A percentile compares a stretch with the other conserved stretches of the same genome.
Conservation (phyloP, 805 yeast genomes). For the Spathaspora arborariae region DNA sequence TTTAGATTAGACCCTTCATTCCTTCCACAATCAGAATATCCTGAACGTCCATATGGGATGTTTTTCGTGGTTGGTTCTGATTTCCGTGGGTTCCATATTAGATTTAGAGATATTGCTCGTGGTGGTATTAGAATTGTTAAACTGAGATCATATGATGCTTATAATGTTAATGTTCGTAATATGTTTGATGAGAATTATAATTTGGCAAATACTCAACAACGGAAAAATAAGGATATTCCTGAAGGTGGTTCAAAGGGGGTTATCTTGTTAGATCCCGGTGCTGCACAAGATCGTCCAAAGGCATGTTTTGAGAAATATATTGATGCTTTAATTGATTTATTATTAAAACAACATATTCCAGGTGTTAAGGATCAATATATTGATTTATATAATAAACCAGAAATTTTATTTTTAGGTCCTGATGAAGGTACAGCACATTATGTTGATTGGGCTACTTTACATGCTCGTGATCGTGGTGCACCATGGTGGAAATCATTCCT, state of each 20-base stretch:
- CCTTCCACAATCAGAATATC: constrained; percentile 82
- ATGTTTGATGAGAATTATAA: constrained; percentile 96
- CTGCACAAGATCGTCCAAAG: constrained; percentile 73
- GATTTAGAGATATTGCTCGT: constrained; percentile 95
- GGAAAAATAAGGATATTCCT: constrained; percentile 96
- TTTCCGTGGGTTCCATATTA: constrained; percentile 94
- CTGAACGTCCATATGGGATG: constrained; percentile 91
- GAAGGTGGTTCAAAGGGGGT: constrained; percentile 99
- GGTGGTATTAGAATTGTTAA: constrained; percentile 97
- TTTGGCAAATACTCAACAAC: constrained; percentile 92
- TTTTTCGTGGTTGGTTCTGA: constrained; percentile 94
- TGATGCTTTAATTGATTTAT: constrained; percentile 83
- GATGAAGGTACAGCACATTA: constrained; percentile 97
- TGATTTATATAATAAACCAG: constrained; percentile 78
- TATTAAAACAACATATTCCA: constrained; percentile 61
- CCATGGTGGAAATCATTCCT: constrained; percentile 98
- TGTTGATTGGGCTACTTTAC: constrained; percentile 96
- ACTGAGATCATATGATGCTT: constrained; percentile 81
- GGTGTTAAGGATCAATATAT: constrained; percentile 81
- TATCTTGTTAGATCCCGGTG: constrained; percentile 74
- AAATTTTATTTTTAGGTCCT: constrained; percentile 96
- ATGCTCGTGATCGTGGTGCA: constrained; percentile 89
- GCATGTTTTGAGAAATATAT: constrained; percentile 90
- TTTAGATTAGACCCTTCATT: constrained; percentile 86
- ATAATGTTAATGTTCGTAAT: constrained; percentile 77